A percentile compares a stretch with the other conserved stretches of the same genome.
Evolutionary conservation across 2,329 filamentous ascomycete genomes (phyloP).

Genomic region (Hawksworthiomyces lignivorus): DNA sequence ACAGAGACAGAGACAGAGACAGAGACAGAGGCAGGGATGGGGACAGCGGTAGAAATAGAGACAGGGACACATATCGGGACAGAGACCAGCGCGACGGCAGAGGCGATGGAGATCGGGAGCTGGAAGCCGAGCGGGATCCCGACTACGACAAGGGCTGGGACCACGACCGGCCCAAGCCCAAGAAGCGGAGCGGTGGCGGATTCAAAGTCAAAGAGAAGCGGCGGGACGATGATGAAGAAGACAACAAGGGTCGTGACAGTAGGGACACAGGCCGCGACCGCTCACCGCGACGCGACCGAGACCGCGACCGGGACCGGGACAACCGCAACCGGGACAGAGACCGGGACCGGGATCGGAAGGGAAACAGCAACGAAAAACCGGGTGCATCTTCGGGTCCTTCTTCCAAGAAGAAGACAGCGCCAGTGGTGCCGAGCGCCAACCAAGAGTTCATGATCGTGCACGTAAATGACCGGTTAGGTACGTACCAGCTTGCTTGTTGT

Average conservation of each 20-base stretch:
- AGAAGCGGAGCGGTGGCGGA: constrained; percentile 29
- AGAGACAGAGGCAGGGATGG: constrained; percentile 18
- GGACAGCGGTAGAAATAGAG: constrained; percentile 20
- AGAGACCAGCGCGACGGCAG: background rate
- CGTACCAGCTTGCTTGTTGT: background rate
- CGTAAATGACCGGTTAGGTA: constrained; percentile 80
- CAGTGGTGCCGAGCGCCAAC: background rate
- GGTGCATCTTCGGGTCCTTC: constrained; percentile 18
- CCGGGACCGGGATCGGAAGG: constrained; percentile 13
- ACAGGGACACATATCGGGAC: constrained; percentile 15
- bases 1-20: constrained; percentile 16
- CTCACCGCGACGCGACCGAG: constrained; percentile 24
- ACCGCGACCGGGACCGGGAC: constrained; percentile 18
- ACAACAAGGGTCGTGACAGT: constrained; percentile 5
- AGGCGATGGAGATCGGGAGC: background rate
- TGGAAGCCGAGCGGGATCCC: constrained; percentile 1
- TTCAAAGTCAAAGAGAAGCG: constrained; percentile 54
- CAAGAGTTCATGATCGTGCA: constrained; percentile 69
- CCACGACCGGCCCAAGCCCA: constrained; percentile 22
- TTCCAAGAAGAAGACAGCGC: constrained; percentile 30
- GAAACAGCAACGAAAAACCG: constrained; percentile 16
- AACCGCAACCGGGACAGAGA: constrained; percentile 11
- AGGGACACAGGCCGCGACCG: constrained; percentile 41
- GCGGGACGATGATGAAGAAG: constrained; percentile 33
- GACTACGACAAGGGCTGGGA: constrained; percentile 20